These are phyloP conservation scores for Kandelia obovata DNA, from an alignment of 345 rosid species.

Conservation along the genomic window DNA sequence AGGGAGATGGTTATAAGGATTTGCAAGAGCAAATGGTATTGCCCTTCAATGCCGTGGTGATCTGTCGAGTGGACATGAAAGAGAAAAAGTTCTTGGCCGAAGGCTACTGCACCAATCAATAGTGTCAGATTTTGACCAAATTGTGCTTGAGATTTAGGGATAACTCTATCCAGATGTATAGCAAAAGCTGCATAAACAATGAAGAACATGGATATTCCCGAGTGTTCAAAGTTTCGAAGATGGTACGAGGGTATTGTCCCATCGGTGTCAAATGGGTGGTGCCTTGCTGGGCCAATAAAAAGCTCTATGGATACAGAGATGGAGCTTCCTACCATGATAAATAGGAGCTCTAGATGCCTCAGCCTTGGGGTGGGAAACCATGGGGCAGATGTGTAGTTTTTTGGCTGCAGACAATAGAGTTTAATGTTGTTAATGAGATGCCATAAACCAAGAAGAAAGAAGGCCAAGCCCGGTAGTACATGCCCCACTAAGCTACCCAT, in stretches of 20 bases:
- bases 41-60: constrained; percentile 78
- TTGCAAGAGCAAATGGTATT: constrained; percentile 71
- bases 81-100: constrained; percentile 58
- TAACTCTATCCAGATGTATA: constrained; percentile 42
- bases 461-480: constrained; percentile 61
- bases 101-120: constrained; percentile 52
- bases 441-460: constrained; percentile 65
- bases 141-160: constrained; percentile 21
- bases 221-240: constrained; percentile 80
- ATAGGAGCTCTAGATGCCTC: constrained; percentile 52
- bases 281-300: constrained; percentile 59
- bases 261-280: constrained; percentile 75
- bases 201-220: constrained; percentile 59
- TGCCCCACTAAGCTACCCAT: constrained; percentile 79
- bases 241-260: constrained; percentile 79
- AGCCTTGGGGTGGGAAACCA: constrained; percentile 58
- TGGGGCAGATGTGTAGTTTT: constrained; percentile 42
- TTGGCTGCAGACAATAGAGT: constrained; percentile 43
- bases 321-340: constrained; percentile 52
- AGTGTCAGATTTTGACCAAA: constrained; percentile 31
- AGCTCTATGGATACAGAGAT: constrained; percentile 65
- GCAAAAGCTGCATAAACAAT: constrained; percentile 54
- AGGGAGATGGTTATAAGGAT: constrained; percentile 44
- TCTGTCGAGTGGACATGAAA: constrained; percentile 75
- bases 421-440: constrained; percentile 69